These are phyloP conservation scores for Backusella westeae DNA, from an alignment of 192 early-diverging fungal species.

Conservation along the genomic window DNA sequence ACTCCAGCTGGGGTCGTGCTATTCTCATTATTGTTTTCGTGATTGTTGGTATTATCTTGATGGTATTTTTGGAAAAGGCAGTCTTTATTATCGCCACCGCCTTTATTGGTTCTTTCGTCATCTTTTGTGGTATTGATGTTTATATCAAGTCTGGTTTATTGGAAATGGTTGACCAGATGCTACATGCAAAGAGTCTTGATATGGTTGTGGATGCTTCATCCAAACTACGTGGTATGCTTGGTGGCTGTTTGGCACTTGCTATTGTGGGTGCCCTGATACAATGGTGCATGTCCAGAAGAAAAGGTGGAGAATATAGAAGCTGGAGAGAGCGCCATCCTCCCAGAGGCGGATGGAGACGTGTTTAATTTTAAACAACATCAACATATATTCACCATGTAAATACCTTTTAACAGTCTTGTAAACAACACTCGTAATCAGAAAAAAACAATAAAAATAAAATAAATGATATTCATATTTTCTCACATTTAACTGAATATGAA, in stretches of 20 bases:
- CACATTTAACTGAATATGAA: background rate
- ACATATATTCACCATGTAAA: background rate
- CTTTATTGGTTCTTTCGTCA: slow-evolving; percentile 76
- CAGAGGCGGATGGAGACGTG: slow-evolving; percentile 17
- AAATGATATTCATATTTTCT: background rate
- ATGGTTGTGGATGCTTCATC: slow-evolving; percentile 28
- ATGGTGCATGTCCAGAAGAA: slow-evolving; percentile 51
- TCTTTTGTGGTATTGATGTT: slow-evolving; percentile 80
- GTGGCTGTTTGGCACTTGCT: slow-evolving; percentile 58
- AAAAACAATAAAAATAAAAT: background rate
- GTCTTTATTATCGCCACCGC: slow-evolving; percentile 71
- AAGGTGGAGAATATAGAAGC: slow-evolving; percentile 13
- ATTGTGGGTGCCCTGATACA: slow-evolving; percentile 66
- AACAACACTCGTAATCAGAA: background rate
- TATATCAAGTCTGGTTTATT: slow-evolving; percentile 77
- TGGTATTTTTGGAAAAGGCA: slow-evolving; percentile 60
- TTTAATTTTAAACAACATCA: slow-evolving; percentile 13
- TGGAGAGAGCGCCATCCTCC: slow-evolving; percentile 22
- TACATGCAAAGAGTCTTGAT: slow-evolving; percentile 41
- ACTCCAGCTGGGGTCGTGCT: slow-evolving; percentile 59
- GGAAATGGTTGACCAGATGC: slow-evolving; percentile 54
- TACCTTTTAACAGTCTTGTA: background rate
- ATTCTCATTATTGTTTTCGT: slow-evolving; percentile 66
- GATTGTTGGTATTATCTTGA: slow-evolving; percentile 60
- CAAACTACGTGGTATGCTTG: slow-evolving; percentile 73